Evolutionary conservation across 371 early-diverging fungal species (phyloP), one percentile per base, ranked within the genome.

Genomic region (Cokeromyces recurvatus): DNA sequence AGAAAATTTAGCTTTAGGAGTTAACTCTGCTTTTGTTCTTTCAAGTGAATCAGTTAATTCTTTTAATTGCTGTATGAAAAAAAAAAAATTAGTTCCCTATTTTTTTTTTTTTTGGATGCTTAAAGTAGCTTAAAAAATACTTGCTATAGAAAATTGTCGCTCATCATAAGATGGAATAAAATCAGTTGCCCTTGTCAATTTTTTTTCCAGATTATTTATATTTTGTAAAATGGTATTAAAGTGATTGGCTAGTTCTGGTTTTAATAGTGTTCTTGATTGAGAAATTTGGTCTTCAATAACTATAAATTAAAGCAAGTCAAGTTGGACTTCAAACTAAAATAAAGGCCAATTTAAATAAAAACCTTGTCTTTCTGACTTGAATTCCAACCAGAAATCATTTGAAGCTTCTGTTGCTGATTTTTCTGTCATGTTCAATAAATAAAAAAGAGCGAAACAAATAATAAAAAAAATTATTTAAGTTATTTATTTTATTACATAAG

Each of bases 1-100:
- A 0, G 83, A 67, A 29, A 84, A 84, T 49, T 81, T 84, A 32
- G 72, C 64, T 51, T 77, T 79, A 0, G 83, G 82, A 22, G 68
- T 64, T 21, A 81, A 48, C 21, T 59, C 48, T 25, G 55, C 38
- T 29, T 71, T 58, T 6, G 57, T 46, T 32, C 41, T 31, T 23
- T 57, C 65, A 9, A 80, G 51, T 12, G 34, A 54, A 15, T 66
- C 66, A 6, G 46, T 59, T 14, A 82, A 46, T 22, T 64, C 57
- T 59, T 68, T 77, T 32, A 83, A 39, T 60, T 76, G 74, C 85
- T 82, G n/a, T 38, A 29, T 23, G 31, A 43, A 35, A 34, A 29
- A 19, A 49, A 14, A 11, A 10, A 42, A 37, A 14, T 19, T 14
- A 42, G 39, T 25, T 9, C 17, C 27, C n/a, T 23, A 34, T 3